Base-by-base conservation (phyloP, 2,329 filamentous ascomycete genomes). In the Monosporascus sp. region DNA sequence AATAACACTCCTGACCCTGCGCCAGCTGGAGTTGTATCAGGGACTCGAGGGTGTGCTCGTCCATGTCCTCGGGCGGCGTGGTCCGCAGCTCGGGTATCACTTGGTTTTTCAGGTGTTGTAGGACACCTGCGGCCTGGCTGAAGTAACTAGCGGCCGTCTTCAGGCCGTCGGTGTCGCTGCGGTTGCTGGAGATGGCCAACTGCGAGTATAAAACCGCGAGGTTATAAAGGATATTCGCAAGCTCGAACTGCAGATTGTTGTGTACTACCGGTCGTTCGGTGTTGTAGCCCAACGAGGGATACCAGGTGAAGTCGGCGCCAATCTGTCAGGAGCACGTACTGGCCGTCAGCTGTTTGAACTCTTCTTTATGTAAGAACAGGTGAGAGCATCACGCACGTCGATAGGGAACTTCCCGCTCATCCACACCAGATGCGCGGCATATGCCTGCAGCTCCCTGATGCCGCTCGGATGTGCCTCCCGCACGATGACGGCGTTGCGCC, bases 1-100 rank as follows among this genome's bases (percentile, higher is more conserved):
- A 99, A 71, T 94, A 97, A 68, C 92, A 97, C 73, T 99, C 94
- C 67, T 99, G 94, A 27, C 88, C 92, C 68, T 99, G 91, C 1
- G 92, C 93, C 9, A 99, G 79, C 68, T 96, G 84, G 31, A 99
- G 78, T 68, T 93, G 83, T 61, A 89, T 83, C 46, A 97, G 74
- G 50, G 89, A 90, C 63, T 93, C 88, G 48, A 99, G 77, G 0
- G 92, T 97, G 65, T 89, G 82, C 49, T 84, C 80, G 63, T 99
- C 94, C 91, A 99, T 96, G 67, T 99, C 94, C 67, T 97, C 94
- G 1, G 94, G 92, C 0, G 92, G 90, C 15, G 87, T 83, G 2
- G 88, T 82, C 54, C 91, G 87, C 63, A 97, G 77, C 62, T 97
- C 91, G 2, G 91, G 89, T 2, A 97, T 77, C 1, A 97, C 77